Conservation (phyloP, 495 filamentous ascomycete genomes). For the Xylaria bambusicola region DNA sequence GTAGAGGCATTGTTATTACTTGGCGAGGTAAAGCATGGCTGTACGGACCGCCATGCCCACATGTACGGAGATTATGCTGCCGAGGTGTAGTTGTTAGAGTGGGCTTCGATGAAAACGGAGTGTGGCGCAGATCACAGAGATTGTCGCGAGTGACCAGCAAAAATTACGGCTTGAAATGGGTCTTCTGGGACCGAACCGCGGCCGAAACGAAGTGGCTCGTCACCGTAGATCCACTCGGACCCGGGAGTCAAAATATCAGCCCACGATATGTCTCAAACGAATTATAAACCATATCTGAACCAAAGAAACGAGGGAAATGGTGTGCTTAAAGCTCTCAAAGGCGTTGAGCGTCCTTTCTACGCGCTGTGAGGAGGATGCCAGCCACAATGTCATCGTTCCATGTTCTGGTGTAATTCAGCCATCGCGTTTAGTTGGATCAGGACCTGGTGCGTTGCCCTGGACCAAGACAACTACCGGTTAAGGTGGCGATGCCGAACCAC, state of each 20-base stretch:
- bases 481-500: constrained; percentile 28
- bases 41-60: constrained; percentile 33
- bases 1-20: not conserved
- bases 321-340: not conserved
- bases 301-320: not conserved
- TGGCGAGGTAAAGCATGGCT: constrained; percentile 22
- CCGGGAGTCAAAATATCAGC: constrained; percentile 15
- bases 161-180: constrained; percentile 10
- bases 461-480: constrained; percentile 29
- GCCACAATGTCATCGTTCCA: constrained; percentile 24
- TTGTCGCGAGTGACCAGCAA: constrained; percentile 7
- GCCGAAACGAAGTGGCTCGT: constrained; percentile 23
- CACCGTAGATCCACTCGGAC: constrained; percentile 20
- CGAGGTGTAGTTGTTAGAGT: constrained; percentile 22
- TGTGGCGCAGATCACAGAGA: constrained; percentile 14
- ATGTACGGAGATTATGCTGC: constrained; percentile 32
- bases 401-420: constrained; percentile 27
- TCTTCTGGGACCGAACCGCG: constrained; percentile 21
- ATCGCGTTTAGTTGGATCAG: constrained; percentile 18
- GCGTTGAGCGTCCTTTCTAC: not conserved
- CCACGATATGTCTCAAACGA: not conserved
- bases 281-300: not conserved
- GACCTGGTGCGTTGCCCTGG: constrained; percentile 16
- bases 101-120: constrained; percentile 23
- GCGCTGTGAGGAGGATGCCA: constrained; percentile 16